Evolutionary conservation across 2,329 filamentous ascomycete species (phyloP), one percentile per base, ranked within the genome.

Genomic region (Fusarium foetens): DNA sequence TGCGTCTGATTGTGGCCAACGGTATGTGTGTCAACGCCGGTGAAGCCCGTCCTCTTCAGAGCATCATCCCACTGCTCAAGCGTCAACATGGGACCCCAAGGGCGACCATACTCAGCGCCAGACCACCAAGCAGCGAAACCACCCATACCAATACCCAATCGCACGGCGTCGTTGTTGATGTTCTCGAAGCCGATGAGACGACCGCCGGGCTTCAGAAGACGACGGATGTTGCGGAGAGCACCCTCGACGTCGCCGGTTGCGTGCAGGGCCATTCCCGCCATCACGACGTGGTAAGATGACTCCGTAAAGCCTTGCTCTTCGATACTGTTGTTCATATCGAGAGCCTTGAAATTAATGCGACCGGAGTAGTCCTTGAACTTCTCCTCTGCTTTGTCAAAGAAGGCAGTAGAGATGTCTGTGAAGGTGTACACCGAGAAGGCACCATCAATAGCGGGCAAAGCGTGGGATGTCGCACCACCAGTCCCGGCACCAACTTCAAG

Each of bases 71-170:
- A 72, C 14, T 70, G 54, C 27, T 46, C 58, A 4, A 55, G 54
- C 0, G 66, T 58, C n/a, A 71, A n/a, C 8, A 53, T 52, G 13
- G 68, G 68, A 2, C 61, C 62, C 36, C 53, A 61, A 4, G 53
- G 45, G 0, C 68, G 66, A 8, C 68, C 68, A 4, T 71, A 49
- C 4, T 59, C 63, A 3, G 41, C 63, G 2, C 69, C 69, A 6
- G 60, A 55, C 69, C 69, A 72, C 67, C 69, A 71, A 6, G 57
- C 69, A 3, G 64, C 58, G 3, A 72, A 55, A 3, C 69, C 59
- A 1, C 69, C 68, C 53, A 72, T 68, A 0, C 60, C 49, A 0
- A 63, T 51, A 3, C 48, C 48, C 12, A 58, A 3, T 17, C 68
- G 58, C 0, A 63, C 53, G 8, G 58, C 58, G 0, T 63, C 55